phyloP scores from a whole-genome alignment of 306 rosid genomes.

The Prunus mira region DNA sequence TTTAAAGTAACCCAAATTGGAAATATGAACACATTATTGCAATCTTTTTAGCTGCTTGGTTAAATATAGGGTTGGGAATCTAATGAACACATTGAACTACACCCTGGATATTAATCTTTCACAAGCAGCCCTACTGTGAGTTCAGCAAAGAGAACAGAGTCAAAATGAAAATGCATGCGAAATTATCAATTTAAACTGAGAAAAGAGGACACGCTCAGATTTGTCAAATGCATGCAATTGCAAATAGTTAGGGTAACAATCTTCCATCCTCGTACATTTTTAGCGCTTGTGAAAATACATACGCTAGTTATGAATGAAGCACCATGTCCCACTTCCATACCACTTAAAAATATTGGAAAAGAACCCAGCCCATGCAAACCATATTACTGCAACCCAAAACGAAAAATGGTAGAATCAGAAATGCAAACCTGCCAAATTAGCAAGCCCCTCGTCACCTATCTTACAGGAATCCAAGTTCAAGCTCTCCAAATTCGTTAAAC shows the following conservation, averaged over 20 bases:
- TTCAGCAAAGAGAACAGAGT: too few relatives aligned
- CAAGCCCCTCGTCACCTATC: constrained; percentile 60
- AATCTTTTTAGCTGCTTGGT: not conserved
- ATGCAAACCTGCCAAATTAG: constrained; percentile 52
- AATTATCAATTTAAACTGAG: not conserved
- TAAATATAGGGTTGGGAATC: not conserved
- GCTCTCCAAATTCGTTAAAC: constrained; percentile 61
- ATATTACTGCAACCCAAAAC: not conserved
- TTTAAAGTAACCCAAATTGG: not conserved
- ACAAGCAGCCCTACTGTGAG: too few relatives aligned
- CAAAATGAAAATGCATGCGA: not conserved
- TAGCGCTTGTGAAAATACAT: not conserved
- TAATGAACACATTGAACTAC: too few relatives aligned
- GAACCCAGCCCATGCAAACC: not conserved
- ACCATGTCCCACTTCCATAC: not conserved
- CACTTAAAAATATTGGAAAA: not conserved
- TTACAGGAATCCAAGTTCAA: constrained; percentile 67
- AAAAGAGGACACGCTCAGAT: not conserved
- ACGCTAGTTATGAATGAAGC: not conserved
- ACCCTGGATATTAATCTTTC: too few relatives aligned
- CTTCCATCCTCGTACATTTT: not conserved
- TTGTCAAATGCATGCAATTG: not conserved
- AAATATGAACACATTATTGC: not conserved
- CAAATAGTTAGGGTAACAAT: not conserved
- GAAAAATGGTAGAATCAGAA: not conserved